phyloP scores from a whole-genome alignment of 371 early-diverging fungal species.

The Globomyces sp. region DNA sequence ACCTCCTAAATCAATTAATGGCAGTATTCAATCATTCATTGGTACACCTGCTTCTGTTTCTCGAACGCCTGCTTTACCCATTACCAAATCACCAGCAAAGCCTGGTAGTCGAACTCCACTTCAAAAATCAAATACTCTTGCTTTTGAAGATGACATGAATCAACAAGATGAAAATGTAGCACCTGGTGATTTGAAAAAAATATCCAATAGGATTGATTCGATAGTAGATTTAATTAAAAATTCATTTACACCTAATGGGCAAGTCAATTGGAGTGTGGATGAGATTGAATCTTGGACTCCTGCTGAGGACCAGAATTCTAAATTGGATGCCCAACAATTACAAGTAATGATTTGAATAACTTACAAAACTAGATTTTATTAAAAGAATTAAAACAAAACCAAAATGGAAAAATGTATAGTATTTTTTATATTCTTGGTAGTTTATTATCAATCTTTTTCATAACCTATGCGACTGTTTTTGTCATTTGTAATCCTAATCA shows the following conservation, averaged over 20 bases:
- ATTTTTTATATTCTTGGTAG: not conserved
- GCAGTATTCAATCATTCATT: not conserved
- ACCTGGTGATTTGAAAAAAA: too few species aligned
- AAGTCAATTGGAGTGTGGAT: not conserved
- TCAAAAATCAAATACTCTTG: too few species aligned
- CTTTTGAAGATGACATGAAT: too few species aligned
- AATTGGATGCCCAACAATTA: conserved; percentile 2
- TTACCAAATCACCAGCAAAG: too few species aligned
- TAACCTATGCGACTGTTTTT: conserved; percentile 8
- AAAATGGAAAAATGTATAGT: not conserved
- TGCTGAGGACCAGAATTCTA: conserved; percentile 3
- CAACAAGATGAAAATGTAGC: too few species aligned
- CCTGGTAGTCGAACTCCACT: too few species aligned
- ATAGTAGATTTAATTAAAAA: conserved; percentile 9
- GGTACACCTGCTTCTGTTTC: not conserved
- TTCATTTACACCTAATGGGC: not conserved
- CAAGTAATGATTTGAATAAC: conserved; percentile 2
- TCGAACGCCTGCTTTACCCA: not conserved
- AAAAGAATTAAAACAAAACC: conserved; percentile 11
- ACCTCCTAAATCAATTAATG: too few species aligned
- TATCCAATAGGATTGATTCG: not conserved
- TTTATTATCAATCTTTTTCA: not conserved
- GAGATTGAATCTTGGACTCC: conserved; percentile 12
- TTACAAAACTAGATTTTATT: conserved; percentile 5
- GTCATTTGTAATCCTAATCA: conserved; percentile 6